Conservation (phyloP, 257 asterid species). For the Misopates orontium region DNA sequence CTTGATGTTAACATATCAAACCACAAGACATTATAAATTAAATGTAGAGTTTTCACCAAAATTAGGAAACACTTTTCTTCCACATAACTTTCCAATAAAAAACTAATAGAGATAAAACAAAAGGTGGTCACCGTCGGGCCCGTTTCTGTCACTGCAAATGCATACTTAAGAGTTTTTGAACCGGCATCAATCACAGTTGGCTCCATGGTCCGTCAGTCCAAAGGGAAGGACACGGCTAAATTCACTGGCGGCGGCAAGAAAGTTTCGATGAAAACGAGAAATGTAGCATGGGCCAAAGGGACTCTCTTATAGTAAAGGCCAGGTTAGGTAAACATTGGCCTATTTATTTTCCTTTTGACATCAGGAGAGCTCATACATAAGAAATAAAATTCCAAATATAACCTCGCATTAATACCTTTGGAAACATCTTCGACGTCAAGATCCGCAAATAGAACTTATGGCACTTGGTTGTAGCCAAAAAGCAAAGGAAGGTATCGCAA, state of each 20-base stretch:
- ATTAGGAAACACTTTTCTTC: not conserved
- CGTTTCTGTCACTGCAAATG: constrained; percentile 29
- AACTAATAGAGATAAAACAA: not conserved
- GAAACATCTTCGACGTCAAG: constrained; percentile 4
- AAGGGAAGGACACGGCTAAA: constrained; percentile 21
- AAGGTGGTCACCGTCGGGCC: constrained; percentile 32
- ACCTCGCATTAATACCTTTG: constrained; percentile 23
- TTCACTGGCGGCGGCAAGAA: constrained; percentile 20
- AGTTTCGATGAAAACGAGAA: constrained; percentile 11
- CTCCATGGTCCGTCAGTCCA: constrained; percentile 30
- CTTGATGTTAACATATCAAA: constrained; percentile 8
- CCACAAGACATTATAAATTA: not conserved
- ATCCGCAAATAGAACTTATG: constrained; percentile 7
- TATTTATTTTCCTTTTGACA: constrained; percentile 14
- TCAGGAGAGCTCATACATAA: not conserved
- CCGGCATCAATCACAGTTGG: constrained; percentile 44
- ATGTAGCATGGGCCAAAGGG: constrained; percentile 26
- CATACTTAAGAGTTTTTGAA: constrained; percentile 33
- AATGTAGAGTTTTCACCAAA: constrained; percentile 14
- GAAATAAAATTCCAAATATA: constrained; percentile 24
- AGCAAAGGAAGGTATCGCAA: too few relatives aligned
- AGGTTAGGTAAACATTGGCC: constrained; percentile 14
- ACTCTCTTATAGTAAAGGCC: constrained; percentile 25
- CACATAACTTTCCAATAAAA: constrained; percentile 21
- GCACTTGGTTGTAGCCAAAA: not conserved